phyloP scores from a whole-genome alignment of 495 filamentous ascomycete genomes.

The Daldinia decipiens region DNA sequence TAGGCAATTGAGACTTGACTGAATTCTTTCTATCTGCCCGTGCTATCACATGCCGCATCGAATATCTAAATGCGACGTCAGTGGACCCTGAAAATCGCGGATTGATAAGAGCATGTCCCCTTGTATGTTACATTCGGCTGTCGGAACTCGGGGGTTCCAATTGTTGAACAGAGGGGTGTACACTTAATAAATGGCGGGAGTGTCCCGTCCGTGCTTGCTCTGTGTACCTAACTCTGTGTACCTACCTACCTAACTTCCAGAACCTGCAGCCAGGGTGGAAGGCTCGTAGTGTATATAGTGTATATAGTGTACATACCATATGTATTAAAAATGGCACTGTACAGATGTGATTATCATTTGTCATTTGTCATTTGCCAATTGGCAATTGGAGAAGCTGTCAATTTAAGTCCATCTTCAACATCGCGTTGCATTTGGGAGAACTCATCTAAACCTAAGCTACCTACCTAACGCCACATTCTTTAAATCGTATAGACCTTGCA shows the following conservation, averaged over 20 bases:
- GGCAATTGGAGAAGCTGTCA: not conserved
- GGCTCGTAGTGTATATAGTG: not conserved
- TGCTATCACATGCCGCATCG: conserved; percentile 22
- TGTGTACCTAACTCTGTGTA: too few species aligned
- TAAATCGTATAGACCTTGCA: not conserved
- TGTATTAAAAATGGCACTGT: not conserved
- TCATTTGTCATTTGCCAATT: not conserved
- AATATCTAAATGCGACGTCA: conserved; percentile 38
- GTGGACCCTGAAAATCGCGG: conserved; percentile 42
- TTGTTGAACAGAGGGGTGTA: conserved; percentile 24
- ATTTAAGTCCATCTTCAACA: not conserved
- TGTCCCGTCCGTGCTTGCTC: conserved; percentile 23
- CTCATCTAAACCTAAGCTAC: not conserved
- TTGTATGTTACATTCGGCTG: conserved; percentile 34
- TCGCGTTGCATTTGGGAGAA: not conserved
- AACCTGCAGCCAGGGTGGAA: not conserved
- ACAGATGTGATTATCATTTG: conserved; percentile 1
- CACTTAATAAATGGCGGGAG: conserved; percentile 25
- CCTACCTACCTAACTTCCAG: too few species aligned
- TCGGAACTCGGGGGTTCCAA: conserved; percentile 31
- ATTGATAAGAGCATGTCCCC: conserved; percentile 23
- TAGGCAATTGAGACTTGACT: conserved; percentile 24
- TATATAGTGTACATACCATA: not conserved
- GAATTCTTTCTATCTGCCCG: not conserved
- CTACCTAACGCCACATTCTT: not conserved